A percentile compares a stretch with the other conserved stretches of the same genome.
These are phyloP conservation scores for Tolypocladium pustulatum DNA, from an alignment of 2,329 filamentous ascomycete species.

Conservation along the genomic window DNA sequence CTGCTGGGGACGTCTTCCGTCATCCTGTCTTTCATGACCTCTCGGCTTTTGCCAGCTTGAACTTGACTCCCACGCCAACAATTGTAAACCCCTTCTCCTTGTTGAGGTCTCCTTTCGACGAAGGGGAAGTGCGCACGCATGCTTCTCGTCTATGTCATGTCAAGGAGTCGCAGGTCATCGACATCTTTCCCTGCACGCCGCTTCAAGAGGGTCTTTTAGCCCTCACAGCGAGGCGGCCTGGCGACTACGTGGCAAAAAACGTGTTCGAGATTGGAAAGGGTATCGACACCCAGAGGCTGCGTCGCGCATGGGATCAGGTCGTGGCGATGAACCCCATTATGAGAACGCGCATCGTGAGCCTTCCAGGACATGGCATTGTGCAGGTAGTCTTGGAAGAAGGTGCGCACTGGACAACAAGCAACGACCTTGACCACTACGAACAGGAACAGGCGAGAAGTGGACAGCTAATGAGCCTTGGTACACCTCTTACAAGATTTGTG, in stretches of 20 bases:
- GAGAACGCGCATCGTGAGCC: conserved; percentile 7
- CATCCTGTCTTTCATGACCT: conserved; percentile 4
- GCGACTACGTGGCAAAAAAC: conserved; percentile 8
- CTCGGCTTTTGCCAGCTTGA: neutral
- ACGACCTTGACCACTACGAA: neutral
- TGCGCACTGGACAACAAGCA: neutral
- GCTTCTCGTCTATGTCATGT: conserved; percentile 7
- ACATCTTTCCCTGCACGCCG: conserved; percentile 11
- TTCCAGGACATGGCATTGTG: conserved; percentile 6
- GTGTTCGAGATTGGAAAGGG: conserved; percentile 5
- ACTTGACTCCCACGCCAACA: neutral
- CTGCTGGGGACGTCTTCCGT: conserved; percentile 8
- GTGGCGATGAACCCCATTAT: conserved; percentile 6
- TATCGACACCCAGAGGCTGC: conserved; percentile 5
- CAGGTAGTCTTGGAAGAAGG: conserved; percentile 6
- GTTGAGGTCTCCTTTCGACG: neutral
- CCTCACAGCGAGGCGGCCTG: conserved; percentile 5
- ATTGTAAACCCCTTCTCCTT: neutral
- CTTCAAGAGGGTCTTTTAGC: conserved; percentile 11
- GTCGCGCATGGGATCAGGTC: conserved; percentile 7
- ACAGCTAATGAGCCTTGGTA: conserved; percentile 6
- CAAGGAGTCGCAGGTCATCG: conserved; percentile 4
- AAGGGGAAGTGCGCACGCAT: neutral
- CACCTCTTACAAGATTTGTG: conserved; percentile 4
- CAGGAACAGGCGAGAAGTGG: neutral